These are phyloP conservation scores for Cardiospermum halicacabum DNA, from an alignment of 345 rosid species.

Conservation along the genomic window DNA sequence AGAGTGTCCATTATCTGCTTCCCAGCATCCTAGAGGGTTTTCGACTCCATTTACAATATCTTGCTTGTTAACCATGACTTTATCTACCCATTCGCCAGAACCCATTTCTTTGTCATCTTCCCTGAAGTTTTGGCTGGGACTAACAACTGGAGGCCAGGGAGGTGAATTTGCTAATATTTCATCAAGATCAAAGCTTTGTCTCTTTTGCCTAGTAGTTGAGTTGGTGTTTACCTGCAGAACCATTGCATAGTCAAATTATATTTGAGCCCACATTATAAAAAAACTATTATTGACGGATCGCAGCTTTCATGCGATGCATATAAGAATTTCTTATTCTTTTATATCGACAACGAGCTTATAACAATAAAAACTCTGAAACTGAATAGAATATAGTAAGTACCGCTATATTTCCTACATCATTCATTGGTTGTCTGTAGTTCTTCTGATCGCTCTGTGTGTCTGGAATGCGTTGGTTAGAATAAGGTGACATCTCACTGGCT, in stretches of 20 bases:
- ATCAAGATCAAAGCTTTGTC: constrained; percentile 74
- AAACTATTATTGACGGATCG: background rate
- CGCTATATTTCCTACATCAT: constrained; percentile 74
- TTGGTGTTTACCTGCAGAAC: constrained; percentile 46
- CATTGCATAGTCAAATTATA: constrained; percentile 5
- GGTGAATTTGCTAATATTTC: constrained; percentile 85
- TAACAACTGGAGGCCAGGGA: constrained; percentile 85
- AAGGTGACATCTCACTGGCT: constrained; percentile 41
- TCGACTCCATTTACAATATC: constrained; percentile 40
- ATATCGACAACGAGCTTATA: background rate
- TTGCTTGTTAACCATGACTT: constrained; percentile 94
- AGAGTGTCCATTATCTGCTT: constrained; percentile 37
- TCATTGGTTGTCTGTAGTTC: constrained; percentile 46
- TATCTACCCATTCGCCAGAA: constrained; percentile 87
- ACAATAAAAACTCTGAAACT: background rate
- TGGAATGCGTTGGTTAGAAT: constrained; percentile 32
- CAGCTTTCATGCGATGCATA: background rate
- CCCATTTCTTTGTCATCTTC: constrained; percentile 71
- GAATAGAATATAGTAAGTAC: constrained; percentile 32
- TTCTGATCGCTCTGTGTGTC: constrained; percentile 32
- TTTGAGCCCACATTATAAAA: background rate
- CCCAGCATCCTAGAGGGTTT: constrained; percentile 55
- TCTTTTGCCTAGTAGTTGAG: constrained; percentile 45
- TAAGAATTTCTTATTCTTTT: background rate
- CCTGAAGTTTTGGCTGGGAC: constrained; percentile 50